A percentile compares a stretch with the other conserved stretches of the same genome.
phyloP scores from a whole-genome alignment of 371 early-diverging fungal species.

The Mycotypha africana region DNA sequence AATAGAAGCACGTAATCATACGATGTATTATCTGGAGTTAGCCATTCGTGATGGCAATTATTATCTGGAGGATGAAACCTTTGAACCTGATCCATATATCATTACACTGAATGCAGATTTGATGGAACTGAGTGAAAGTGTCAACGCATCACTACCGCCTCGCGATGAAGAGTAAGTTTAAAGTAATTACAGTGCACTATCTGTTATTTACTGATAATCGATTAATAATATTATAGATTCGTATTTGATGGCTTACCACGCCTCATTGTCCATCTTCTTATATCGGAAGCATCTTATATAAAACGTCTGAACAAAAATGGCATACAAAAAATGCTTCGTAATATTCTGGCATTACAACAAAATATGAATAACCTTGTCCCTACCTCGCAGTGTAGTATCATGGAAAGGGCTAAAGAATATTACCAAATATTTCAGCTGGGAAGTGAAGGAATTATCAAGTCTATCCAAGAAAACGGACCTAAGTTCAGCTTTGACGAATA shows the following conservation, averaged over 20 bases:
- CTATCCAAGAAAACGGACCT: slow-evolving; percentile 40
- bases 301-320: slow-evolving; percentile 70
- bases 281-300: slow-evolving; percentile 68
- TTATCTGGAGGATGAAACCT: slow-evolving; percentile 62
- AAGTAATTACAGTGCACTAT: neutral
- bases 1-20: slow-evolving; percentile 82
- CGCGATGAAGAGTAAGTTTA: slow-evolving; percentile 53
- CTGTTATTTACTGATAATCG: neutral
- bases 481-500: slow-evolving; percentile 47
- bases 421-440: slow-evolving; percentile 67
- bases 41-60: slow-evolving; percentile 88
- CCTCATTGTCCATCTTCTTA: slow-evolving; percentile 67
- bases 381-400: slow-evolving; percentile 54
- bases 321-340: slow-evolving; percentile 74
- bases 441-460: slow-evolving; percentile 37
- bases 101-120: slow-evolving; percentile 75
- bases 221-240: slow-evolving; percentile 38
- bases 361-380: slow-evolving; percentile 77
- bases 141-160: slow-evolving; percentile 58
- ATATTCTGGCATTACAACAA: slow-evolving; percentile 81
- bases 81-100: slow-evolving; percentile 86
- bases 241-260: slow-evolving; percentile 80
- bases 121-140: slow-evolving; percentile 68
- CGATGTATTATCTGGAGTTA: slow-evolving; percentile 85
- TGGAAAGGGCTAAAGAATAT: slow-evolving; percentile 70